Percentiles rank a stretch among this genome's conserved stretches.
phyloP scores from a whole-genome alignment of 2,329 filamentous ascomycete species.

The Diaporthe citriasiana region DNA sequence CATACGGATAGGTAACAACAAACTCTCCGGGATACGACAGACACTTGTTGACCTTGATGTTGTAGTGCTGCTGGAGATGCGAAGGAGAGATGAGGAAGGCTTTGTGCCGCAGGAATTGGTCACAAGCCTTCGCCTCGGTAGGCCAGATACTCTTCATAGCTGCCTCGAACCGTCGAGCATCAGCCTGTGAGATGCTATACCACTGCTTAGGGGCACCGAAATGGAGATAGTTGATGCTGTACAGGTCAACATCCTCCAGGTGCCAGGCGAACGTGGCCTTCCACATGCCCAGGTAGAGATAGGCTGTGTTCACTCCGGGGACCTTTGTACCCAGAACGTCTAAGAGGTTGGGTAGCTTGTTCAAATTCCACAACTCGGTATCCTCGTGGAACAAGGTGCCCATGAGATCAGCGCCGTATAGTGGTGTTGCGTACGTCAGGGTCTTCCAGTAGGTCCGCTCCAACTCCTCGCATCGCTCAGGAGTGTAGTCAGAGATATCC shows the following conservation, averaged over 20 bases:
- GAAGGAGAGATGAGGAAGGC: slow-evolving; percentile 96
- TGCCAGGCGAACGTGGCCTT: slow-evolving; percentile 99
- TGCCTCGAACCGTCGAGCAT: slow-evolving; percentile 91
- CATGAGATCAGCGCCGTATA: slow-evolving; percentile 97
- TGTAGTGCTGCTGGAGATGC: slow-evolving; percentile 87
- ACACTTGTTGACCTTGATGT: slow-evolving; percentile 95
- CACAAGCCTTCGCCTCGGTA: slow-evolving; percentile 92
- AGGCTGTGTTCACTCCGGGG: slow-evolving; percentile 97
- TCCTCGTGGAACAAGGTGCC: slow-evolving; percentile 93
- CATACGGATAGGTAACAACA: slow-evolving; percentile 97
- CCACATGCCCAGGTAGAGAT: slow-evolving; percentile 99
- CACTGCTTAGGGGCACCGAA: slow-evolving; percentile 99
- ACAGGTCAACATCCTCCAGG: slow-evolving; percentile 96
- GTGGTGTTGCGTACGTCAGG: slow-evolving; percentile 91
- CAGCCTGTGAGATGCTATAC: slow-evolving; percentile 98
- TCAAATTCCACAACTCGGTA: slow-evolving; percentile 91
- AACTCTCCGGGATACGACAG: slow-evolving; percentile 98
- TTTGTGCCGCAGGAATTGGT: slow-evolving; percentile 97
- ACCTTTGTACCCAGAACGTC: slow-evolving; percentile 96
- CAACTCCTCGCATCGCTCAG: slow-evolving; percentile 92
- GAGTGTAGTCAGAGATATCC: slow-evolving; percentile 88
- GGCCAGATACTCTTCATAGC: slow-evolving; percentile 98
- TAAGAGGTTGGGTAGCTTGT: slow-evolving; percentile 91
- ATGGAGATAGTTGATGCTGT: slow-evolving; percentile 99
- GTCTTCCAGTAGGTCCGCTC: slow-evolving; percentile 98